These are phyloP conservation scores for Ormosia emarginata DNA, from an alignment of 306 rosid genomes.

Conservation along the genomic window DNA sequence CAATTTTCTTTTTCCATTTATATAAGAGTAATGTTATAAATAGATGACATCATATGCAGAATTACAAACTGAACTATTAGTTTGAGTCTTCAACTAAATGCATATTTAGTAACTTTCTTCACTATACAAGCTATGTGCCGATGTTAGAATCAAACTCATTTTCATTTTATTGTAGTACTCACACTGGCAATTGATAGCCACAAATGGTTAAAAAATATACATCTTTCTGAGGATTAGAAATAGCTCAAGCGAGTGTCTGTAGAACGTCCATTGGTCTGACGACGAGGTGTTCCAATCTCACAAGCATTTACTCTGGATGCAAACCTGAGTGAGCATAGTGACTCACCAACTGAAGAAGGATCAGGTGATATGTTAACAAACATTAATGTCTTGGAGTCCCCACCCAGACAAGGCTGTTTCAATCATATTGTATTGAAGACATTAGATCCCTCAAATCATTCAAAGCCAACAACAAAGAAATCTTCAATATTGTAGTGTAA, in stretches of 20 bases:
- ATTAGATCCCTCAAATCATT: conserved; percentile 20
- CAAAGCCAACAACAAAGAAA: background rate
- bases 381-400: conserved; percentile 95
- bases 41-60: conserved; percentile 14
- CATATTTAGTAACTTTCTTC: conserved; percentile 32
- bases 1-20: background rate
- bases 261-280: conserved; percentile 62
- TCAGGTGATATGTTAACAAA: conserved; percentile 91
- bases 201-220: conserved; percentile 21
- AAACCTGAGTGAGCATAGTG: conserved; percentile 93
- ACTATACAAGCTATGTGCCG: conserved; percentile 64
- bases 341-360: conserved; percentile 68
- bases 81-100: conserved; percentile 15
- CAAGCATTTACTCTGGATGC: conserved; percentile 96
- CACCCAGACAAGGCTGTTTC: conserved; percentile 91
- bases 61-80: conserved; percentile 13
- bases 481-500: background rate
- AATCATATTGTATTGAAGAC: conserved; percentile 16
- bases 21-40: conserved; percentile 19
- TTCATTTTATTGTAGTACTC: conserved; percentile 25
- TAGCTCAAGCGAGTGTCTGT: conserved; percentile 66
- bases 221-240: conserved; percentile 34
- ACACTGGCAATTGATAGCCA: conserved; percentile 28
- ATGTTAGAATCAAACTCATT: conserved; percentile 68
- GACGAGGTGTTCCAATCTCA: conserved; percentile 87